phyloP scores from a whole-genome alignment of 805 yeast species.

The Blastobotrys peoriensis region DNA sequence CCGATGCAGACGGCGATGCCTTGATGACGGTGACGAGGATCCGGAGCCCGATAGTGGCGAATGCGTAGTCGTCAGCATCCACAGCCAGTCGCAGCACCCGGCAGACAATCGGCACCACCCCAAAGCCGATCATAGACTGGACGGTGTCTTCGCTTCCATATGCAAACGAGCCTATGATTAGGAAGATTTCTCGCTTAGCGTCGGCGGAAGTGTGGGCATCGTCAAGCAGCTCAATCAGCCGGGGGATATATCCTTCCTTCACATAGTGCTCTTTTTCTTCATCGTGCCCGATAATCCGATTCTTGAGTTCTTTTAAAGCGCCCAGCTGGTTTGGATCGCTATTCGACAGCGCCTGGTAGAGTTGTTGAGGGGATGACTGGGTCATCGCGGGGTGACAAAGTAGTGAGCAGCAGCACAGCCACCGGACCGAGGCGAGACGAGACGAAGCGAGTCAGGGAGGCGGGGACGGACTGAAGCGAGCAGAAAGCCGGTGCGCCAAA shows the following conservation, averaged over 20 bases:
- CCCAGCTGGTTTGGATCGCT: conserved; percentile 9
- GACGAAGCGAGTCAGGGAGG: too few species aligned
- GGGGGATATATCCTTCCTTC: conserved; percentile 10
- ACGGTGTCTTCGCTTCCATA: conserved; percentile 20
- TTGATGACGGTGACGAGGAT: conserved; percentile 16
- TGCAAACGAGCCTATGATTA: conserved; percentile 29
- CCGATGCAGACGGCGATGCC: conserved; percentile 12
- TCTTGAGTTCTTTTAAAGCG: conserved; percentile 25
- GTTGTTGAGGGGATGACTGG: not conserved
- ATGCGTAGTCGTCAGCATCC: conserved; percentile 6
- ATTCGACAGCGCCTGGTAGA: not conserved
- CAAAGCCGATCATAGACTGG: conserved; percentile 15
- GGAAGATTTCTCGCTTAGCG: conserved; percentile 17
- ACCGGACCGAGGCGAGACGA: too few species aligned
- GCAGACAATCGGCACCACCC: conserved; percentile 13
- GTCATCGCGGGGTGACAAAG: not conserved
- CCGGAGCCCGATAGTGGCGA: conserved; percentile 11
- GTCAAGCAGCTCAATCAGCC: not conserved
- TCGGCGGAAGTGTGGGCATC: not conserved
- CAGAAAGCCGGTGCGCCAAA: too few species aligned
- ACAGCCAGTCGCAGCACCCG: conserved; percentile 2
- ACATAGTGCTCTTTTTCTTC: conserved; percentile 26
- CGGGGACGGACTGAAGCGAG: too few species aligned
- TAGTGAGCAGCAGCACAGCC: too few species aligned
- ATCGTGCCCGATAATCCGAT: conserved; percentile 30